phyloP scores from a whole-genome alignment of 2,329 filamentous ascomycete species.

The Neodidymelliopsis sp. region DNA sequence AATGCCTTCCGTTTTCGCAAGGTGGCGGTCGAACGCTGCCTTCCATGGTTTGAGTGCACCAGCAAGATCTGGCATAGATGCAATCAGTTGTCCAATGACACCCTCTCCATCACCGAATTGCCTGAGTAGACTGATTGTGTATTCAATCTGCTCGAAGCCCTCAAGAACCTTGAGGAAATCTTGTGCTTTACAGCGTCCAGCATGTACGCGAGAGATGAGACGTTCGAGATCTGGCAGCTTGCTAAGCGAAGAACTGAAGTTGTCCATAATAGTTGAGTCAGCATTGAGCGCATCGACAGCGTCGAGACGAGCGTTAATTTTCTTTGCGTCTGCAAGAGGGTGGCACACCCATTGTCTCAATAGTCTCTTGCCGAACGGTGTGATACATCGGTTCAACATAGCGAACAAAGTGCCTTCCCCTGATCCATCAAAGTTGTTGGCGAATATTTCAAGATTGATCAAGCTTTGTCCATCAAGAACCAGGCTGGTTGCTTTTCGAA shows the following conservation, averaged over 20 bases:
- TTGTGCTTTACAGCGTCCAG: constrained; percentile 84
- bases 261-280: constrained; percentile 79
- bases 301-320: constrained; percentile 93
- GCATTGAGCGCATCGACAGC: constrained; percentile 92
- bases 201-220: constrained; percentile 92
- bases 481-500: constrained; percentile 86
- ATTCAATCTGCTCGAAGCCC: constrained; percentile 97
- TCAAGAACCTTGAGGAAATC: constrained; percentile 95
- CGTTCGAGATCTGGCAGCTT: constrained; percentile 95
- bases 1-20: constrained; percentile 79
- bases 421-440: constrained; percentile 89
- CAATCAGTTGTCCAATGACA: constrained; percentile 82
- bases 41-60: constrained; percentile 84
- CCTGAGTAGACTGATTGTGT: constrained; percentile 82
- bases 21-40: constrained; percentile 84
- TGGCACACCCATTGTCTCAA: constrained; percentile 98
- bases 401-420: constrained; percentile 86
- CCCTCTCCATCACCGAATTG: constrained; percentile 79
- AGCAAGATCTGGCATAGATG: constrained; percentile 83
- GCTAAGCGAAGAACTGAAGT: constrained; percentile 85
- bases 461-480: constrained; percentile 95
- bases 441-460: constrained; percentile 97
- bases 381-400: constrained; percentile 92
- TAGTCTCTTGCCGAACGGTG: constrained; percentile 94
- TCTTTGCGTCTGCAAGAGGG: constrained; percentile 82